phyloP scores from a whole-genome alignment of 1,139 yeast species.

The Hyphopichia burtonii region DNA sequence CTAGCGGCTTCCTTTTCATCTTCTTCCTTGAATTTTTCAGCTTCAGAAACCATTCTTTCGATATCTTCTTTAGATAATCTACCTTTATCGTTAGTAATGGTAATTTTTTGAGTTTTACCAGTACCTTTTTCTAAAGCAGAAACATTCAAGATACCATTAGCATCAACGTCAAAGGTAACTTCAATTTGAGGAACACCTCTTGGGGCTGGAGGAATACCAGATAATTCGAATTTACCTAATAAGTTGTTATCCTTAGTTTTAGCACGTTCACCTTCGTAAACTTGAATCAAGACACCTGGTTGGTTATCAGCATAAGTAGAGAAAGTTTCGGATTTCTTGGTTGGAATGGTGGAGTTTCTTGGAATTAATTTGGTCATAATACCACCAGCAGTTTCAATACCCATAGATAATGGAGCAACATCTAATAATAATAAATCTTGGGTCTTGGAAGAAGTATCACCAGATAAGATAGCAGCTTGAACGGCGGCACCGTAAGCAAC shows the following conservation, averaged over 20 bases:
- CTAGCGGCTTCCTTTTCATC: conserved; percentile 49
- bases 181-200: conserved; percentile 98
- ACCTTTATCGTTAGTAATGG: conserved; percentile 52
- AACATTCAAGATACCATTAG: conserved; percentile 93
- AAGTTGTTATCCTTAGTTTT: conserved; percentile 93
- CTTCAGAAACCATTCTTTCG: conserved; percentile 51
- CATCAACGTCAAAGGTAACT: conserved; percentile 92
- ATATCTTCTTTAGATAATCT: conserved; percentile 53
- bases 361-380: conserved; percentile 96
- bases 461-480: conserved; percentile 86
- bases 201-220: conserved; percentile 97
- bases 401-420: conserved; percentile 91
- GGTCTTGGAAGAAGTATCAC: conserved; percentile 65
- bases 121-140: conserved; percentile 95
- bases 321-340: conserved; percentile 94
- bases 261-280: conserved; percentile 96
- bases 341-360: conserved; percentile 96
- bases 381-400: conserved; percentile 98
- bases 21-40: conserved; percentile 52
- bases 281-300: conserved; percentile 95
- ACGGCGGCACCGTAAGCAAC: conserved; percentile 99
- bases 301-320: conserved; percentile 97
- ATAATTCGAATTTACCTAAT: conserved; percentile 91
- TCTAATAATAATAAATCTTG: conserved; percentile 84
- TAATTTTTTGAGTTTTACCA: conserved; percentile 59